A percentile compares a stretch with the other conserved stretches of the same genome.
Conservation (phyloP, 148 eudicot species). For the Amaranthus hypochondriacus region DNA sequence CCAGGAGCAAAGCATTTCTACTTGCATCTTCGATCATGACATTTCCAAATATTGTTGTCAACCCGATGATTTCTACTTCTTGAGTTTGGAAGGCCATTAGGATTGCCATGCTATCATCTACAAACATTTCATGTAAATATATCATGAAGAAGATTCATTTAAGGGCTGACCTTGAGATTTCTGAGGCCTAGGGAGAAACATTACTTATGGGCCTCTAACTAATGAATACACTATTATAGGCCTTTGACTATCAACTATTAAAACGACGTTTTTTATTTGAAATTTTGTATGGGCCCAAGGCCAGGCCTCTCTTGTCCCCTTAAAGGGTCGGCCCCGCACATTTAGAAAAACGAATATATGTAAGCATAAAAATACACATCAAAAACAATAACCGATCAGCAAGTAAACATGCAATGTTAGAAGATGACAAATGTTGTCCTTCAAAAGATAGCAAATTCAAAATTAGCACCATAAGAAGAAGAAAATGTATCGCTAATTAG, state of each 20-base stretch:
- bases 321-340: not conserved
- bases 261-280: too few species aligned
- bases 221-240: too few species aligned
- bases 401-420: not conserved
- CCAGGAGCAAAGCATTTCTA: constrained; percentile 78
- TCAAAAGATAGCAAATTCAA: not conserved
- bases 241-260: too few species aligned
- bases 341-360: not conserved
- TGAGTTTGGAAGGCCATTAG: constrained; percentile 86
- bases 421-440: not conserved
- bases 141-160: too few species aligned
- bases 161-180: too few species aligned
- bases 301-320: too few species aligned
- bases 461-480: not conserved
- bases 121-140: not conserved
- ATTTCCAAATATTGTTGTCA: constrained; percentile 89
- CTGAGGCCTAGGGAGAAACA: too few species aligned
- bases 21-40: constrained; percentile 69
- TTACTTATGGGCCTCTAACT: too few species aligned
- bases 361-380: not conserved
- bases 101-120: constrained; percentile 95
- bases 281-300: too few species aligned
- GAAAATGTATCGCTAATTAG: not conserved
- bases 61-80: constrained; percentile 71
- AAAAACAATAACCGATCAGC: too few species aligned